These are phyloP conservation scores for Chenopodium formosanum DNA, from an alignment of 148 eudicot species.

Conservation along the genomic window DNA sequence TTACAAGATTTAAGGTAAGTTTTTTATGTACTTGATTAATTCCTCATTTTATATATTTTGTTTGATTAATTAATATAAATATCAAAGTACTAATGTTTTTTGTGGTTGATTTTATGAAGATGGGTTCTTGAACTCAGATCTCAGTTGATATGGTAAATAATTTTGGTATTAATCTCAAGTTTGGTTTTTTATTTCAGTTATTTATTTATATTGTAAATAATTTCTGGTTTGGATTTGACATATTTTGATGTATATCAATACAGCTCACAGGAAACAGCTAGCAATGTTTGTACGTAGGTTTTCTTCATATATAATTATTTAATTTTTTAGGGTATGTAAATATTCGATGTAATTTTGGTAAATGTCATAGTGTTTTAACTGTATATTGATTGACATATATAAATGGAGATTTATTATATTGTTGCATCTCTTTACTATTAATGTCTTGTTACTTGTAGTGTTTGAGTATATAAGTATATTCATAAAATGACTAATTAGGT, in stretches of 20 bases:
- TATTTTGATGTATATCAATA: conserved; percentile 19
- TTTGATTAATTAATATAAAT: not conserved
- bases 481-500: too few species aligned
- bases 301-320: not conserved
- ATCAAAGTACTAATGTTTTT: not conserved
- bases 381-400: not conserved
- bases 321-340: not conserved
- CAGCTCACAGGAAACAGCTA: conserved; percentile 26
- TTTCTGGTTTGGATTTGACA: conserved; percentile 23
- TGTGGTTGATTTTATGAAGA: not conserved
- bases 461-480: too few species aligned
- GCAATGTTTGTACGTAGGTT: conserved; percentile 4
- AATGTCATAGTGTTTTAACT: not conserved
- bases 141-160: not conserved
- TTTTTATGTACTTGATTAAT: not conserved
- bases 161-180: not conserved
- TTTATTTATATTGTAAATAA: not conserved
- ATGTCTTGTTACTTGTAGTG: not conserved
- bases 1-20: conserved; percentile 15
- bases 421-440: not conserved
- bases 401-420: not conserved
- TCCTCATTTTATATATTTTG: not conserved
- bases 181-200: not conserved
- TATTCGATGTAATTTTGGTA: not conserved
- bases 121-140: not conserved